Percentiles rank a stretch among this genome's conserved stretches.
Conservation (phyloP, 176 grass and related monocot genomes). For the Eragrostis nindensis region DNA sequence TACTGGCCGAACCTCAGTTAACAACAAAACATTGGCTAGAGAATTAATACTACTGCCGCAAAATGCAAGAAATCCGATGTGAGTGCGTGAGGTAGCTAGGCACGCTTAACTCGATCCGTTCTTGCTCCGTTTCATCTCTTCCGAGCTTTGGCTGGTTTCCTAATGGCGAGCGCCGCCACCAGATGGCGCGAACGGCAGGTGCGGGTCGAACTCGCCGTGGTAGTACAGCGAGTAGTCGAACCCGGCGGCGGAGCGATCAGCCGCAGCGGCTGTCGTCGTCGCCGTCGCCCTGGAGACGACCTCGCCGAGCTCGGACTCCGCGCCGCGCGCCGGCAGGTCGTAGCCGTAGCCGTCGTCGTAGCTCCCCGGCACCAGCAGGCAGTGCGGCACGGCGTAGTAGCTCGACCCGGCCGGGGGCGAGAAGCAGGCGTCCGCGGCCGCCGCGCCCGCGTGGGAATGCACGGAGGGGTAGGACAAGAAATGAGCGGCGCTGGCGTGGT, state of each 20-base stretch:
- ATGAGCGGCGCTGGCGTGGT: neutral
- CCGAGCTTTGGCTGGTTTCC: neutral
- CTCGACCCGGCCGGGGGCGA: constrained; percentile 34
- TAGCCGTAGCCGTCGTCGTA: neutral
- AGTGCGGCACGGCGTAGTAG: constrained; percentile 45
- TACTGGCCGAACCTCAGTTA: neutral
- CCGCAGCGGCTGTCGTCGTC: neutral
- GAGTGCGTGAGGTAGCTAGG: too few species aligned
- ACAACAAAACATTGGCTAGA: neutral
- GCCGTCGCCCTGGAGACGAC: constrained; percentile 50
- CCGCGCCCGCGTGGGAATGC: neutral
- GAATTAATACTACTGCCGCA: too few species aligned
- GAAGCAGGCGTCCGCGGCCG: constrained; percentile 6
- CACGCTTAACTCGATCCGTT: neutral
- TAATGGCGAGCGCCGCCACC: constrained; percentile 9
- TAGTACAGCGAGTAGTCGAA: constrained; percentile 31
- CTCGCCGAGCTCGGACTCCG: constrained; percentile 58
- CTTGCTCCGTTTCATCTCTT: neutral
- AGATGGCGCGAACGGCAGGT: constrained; percentile 26
- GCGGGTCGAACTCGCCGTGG: constrained; percentile 27
- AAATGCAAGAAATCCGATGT: too few species aligned
- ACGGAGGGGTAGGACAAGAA: constrained; percentile 43
- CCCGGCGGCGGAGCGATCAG: neutral
- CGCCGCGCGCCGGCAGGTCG: neutral
- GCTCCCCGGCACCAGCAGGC: neutral